Evolutionary conservation across 208 protist genomes (phyloP), one percentile per base, ranked within the genome.

Genomic region (Leishmania tropica): DNA sequence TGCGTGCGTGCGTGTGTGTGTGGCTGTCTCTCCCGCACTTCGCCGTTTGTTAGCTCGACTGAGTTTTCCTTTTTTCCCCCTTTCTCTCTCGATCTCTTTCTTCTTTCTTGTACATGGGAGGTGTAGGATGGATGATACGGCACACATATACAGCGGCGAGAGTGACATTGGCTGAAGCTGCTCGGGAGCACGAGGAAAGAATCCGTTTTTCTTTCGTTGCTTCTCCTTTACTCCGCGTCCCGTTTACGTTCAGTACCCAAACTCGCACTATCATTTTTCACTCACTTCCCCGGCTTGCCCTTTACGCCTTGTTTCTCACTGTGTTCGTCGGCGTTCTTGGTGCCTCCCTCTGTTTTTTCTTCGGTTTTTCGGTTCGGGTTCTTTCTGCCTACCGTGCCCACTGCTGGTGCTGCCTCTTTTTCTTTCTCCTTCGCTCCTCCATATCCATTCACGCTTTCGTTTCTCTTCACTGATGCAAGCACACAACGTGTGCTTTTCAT

Each of bases 71-170:
- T 72, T 72, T 37, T 37, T 42, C 24, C 62, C 56, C 8, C 47
- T 74, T 74, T 58, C n/a, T 75, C 51, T 56, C 40, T 62, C 78
- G 4, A 62, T 78, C 11, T 48, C 74, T 80, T 75, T 71, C n/a
- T 67, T 65, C n/a, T 67, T 65, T 80, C 42, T 77, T 76, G 68
- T 35, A 74, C 70, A 74, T 5, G 28, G 70, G 70, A 51, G 42
- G 45, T 54, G 45, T 51, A 51, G 42, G 31, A 31, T 24, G 45
- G 45, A 28, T 54, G 70, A 74, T 53, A 51, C 42, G 28, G 28
- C 70, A 74, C 45, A 54, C 70, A 54, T 53, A 54, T 40, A 19
- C n/a, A 19, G 37, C 51, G 70, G 47, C 17, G 45, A 31, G 47
- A 51, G 45, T 74, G 45, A 0, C 47, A 54, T n/a, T 51, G 47